Percentiles rank a stretch among this genome's conserved stretches.
Evolutionary conservation across 345 rosid genomes (phyloP).

Genomic region (Mallotus nudiflorus): DNA sequence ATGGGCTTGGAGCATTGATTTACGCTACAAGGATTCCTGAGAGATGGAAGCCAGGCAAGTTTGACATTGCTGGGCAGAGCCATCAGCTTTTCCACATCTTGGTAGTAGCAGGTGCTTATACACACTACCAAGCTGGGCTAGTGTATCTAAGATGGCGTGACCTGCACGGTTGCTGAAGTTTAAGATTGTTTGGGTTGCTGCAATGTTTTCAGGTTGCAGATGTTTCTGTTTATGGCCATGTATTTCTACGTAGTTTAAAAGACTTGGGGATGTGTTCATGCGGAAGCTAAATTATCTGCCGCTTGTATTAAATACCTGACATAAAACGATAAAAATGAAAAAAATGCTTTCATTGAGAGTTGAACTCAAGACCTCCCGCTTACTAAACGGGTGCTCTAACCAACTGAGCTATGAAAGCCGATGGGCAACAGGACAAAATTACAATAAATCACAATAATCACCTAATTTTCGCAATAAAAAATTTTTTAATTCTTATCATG

Average conservation of each 20-base stretch:
- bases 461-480: too few relatives aligned
- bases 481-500: too few relatives aligned
- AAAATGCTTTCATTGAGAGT: conserved; percentile 81
- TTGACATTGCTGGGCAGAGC: conserved; percentile 94
- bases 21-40: conserved; percentile 84
- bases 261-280: too few relatives aligned
- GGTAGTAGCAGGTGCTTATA: conserved; percentile 83
- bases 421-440: too few relatives aligned
- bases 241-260: too few relatives aligned
- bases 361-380: conserved; percentile 99
- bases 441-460: too few relatives aligned
- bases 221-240: too few relatives aligned
- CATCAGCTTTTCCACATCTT: conserved; percentile 85
- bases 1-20: conserved; percentile 71
- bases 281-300: too few relatives aligned
- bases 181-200: too few relatives aligned
- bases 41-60: conserved; percentile 92
- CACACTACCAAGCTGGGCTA: conserved; percentile 83
- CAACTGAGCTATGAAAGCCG: conserved; percentile 95
- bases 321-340: too few relatives aligned
- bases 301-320: too few relatives aligned
- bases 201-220: too few relatives aligned
- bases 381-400: conserved; percentile 99
- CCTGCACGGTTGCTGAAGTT: conserved; percentile 55
- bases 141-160: conserved; percentile 87